Evolutionary conservation across 164 flowering plant species (phyloP).

Genomic region (Taxillus chinensis): DNA sequence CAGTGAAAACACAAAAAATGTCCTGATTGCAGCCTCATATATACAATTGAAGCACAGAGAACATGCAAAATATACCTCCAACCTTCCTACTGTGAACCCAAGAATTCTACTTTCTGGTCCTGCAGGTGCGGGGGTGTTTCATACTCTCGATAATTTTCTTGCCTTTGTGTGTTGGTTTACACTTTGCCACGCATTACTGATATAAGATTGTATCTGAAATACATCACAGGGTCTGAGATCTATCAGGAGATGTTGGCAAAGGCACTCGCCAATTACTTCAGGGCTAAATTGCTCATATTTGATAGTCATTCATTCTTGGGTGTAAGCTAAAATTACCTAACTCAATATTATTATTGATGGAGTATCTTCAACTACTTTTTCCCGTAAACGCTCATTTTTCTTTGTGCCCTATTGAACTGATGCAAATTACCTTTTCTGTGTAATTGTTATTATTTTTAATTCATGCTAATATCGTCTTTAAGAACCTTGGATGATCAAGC

Average conservation of each 20-base stretch:
- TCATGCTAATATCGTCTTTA: not conserved
- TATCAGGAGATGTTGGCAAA: conserved; percentile 88
- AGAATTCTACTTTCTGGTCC: conserved; percentile 86
- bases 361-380: not conserved
- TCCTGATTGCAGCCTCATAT: conserved; percentile 59
- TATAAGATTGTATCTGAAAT: conserved; percentile 1
- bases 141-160: not conserved
- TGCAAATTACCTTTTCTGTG: not conserved
- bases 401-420: not conserved
- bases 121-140: conserved; percentile 31
- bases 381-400: not conserved
- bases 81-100: conserved; percentile 71
- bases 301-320: conserved; percentile 68
- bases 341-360: not conserved
- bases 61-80: conserved; percentile 60
- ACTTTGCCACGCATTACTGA: not conserved
- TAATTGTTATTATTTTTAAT: not conserved
- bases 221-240: conserved; percentile 70
- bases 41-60: conserved; percentile 72
- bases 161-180: not conserved
- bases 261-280: conserved; percentile 77
- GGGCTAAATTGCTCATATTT: conserved; percentile 79
- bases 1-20: conserved; percentile 83
- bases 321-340: conserved; percentile 36
- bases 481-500: not conserved